Evolutionary conservation across 2,329 filamentous ascomycete species (phyloP), one percentile per base, ranked within the genome.

Genomic region (Penicillium vulpinum): DNA sequence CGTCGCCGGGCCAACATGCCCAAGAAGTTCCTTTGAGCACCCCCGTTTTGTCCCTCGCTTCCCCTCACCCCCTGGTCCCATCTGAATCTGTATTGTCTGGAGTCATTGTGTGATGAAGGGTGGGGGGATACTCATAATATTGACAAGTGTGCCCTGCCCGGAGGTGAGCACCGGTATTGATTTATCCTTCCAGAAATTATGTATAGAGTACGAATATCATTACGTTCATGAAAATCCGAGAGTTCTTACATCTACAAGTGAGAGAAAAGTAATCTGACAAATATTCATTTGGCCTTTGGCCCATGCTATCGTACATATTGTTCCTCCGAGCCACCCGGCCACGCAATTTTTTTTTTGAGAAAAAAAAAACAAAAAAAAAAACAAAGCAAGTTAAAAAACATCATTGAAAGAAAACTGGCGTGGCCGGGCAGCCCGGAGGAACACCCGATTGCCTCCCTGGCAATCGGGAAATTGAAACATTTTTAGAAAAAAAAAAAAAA

Each of bases 21-120:
- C n/a, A 96, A 96, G 83, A 97, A 97, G 78, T 97, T 92, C 75
- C 78, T 96, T 71, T 96, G 80, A 71, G 57, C 48, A 15, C 49
- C 39, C 33, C 31, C 24, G 5, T 35, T 51, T 49, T 39, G 22
- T 44, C 31, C 28, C 15, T 46, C 6, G 26, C 9, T 44, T 28
- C n/a, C 11, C 28, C 21, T 11, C 21, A 15, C n/a, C 33, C 28
- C 33, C 33, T 10, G 7, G 13, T 46, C 26, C 21, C 8, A 16
- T 28, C 8, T 47, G 13, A 38, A 31, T 21, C 18, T 8, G 8
- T n/a, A 29, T 24, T 11, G 13, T 29, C 22, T 22, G 36, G 3
- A 43, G 29, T 26, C n/a, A 10, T 28, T 24, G 3, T 52, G 28
- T 55, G n/a, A 29, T 18, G 45, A 28, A 21, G 15, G 6, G 6